These are phyloP conservation scores for Acarospora socialis DNA, from an alignment of 2,329 filamentous ascomycete species.

Conservation along the genomic window DNA sequence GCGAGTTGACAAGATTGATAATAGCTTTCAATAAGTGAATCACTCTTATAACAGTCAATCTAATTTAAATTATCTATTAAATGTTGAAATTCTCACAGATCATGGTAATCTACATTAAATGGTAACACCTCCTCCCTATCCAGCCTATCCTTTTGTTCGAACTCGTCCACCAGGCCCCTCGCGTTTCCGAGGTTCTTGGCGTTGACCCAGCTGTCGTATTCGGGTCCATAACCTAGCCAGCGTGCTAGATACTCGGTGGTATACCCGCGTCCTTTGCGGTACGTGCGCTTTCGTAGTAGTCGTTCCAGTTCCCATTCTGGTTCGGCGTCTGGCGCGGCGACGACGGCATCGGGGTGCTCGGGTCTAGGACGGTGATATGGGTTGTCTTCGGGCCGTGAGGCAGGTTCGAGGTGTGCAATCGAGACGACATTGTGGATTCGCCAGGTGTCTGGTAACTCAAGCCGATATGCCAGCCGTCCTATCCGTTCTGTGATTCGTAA, in stretches of 20 bases:
- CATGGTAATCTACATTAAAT: too few relatives aligned
- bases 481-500: constrained; percentile 4
- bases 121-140: too few relatives aligned
- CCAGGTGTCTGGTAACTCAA: constrained; percentile 1
- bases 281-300: background rate
- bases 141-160: too few relatives aligned
- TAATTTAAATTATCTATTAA: too few relatives aligned
- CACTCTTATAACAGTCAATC: too few relatives aligned
- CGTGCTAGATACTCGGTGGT: constrained; percentile 3
- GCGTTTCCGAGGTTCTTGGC: too few relatives aligned
- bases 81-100: too few relatives aligned
- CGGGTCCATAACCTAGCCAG: constrained; percentile 1
- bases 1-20: too few relatives aligned
- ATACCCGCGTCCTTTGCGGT: background rate
- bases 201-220: too few relatives aligned
- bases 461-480: constrained; percentile 1
- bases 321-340: background rate
- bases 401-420: constrained; percentile 5
- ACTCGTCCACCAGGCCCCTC: too few relatives aligned
- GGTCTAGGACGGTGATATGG: background rate
- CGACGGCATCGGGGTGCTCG: background rate
- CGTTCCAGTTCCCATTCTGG: constrained; percentile 1
- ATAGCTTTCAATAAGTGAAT: too few relatives aligned
- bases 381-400: background rate
- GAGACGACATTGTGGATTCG: constrained; percentile 2